phyloP scores from a whole-genome alignment of 1,139 yeast species.

The Nematodospora anomalae region DNA sequence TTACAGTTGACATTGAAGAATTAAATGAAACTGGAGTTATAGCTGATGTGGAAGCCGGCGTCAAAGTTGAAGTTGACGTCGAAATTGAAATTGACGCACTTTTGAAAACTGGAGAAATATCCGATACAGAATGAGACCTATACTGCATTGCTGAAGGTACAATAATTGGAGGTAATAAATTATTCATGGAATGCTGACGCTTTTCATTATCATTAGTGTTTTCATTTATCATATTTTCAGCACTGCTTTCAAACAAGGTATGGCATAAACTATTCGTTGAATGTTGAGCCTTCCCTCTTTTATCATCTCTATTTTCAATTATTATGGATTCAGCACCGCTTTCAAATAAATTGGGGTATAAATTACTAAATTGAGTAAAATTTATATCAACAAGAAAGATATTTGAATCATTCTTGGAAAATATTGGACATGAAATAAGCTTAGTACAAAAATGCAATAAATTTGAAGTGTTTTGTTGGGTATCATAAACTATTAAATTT shows the following conservation, averaged over 20 bases:
- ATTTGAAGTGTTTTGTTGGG: constrained; percentile 33
- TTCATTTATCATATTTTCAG: constrained; percentile 3
- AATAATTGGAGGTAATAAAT: constrained; percentile 15
- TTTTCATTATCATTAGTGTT: constrained; percentile 1
- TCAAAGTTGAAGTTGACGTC: not conserved
- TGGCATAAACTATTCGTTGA: constrained; percentile 14
- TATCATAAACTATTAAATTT: constrained; percentile 29
- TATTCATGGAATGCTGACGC: constrained; percentile 7
- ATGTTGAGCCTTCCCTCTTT: too few relatives aligned
- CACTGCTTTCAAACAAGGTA: constrained; percentile 12
- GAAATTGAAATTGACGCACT: not conserved
- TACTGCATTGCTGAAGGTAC: constrained; percentile 10
- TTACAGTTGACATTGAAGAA: constrained; percentile 7
- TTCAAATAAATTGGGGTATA: constrained; percentile 13
- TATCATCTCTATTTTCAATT: too few relatives aligned
- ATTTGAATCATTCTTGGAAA: constrained; percentile 7
- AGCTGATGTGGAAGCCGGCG: not conserved
- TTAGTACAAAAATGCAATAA: constrained; percentile 51
- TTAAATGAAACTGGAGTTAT: constrained; percentile 6
- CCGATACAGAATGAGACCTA: constrained; percentile 14
- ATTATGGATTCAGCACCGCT: constrained; percentile 6
- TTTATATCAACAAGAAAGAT: constrained; percentile 17
- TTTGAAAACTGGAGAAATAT: constrained; percentile 8
- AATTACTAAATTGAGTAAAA: constrained; percentile 16
- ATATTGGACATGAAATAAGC: constrained; percentile 30